phyloP scores from a whole-genome alignment of 2,329 filamentous ascomycete genomes.

The Cladobotryum protrusum region DNA sequence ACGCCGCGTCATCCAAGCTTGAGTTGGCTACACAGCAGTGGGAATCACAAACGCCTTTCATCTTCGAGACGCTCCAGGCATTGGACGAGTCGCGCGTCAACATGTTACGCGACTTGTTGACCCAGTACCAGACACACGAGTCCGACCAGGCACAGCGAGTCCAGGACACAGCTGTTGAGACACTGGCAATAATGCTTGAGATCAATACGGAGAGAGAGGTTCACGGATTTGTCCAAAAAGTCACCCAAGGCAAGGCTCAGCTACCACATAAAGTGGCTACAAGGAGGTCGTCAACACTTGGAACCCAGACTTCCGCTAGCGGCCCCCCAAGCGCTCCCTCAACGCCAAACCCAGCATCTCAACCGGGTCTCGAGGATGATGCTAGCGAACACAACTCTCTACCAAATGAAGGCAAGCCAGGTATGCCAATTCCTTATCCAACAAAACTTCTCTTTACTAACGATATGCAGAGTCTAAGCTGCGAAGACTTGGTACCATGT shows the following conservation, averaged over 20 bases:
- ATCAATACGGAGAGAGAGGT: slow-evolving; percentile 85
- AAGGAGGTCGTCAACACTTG: slow-evolving; percentile 32
- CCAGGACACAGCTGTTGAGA: slow-evolving; percentile 68
- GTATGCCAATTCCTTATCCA: slow-evolving; percentile 16
- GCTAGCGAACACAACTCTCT: slow-evolving; percentile 39
- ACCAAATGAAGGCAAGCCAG: slow-evolving; percentile 31
- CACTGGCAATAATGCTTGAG: slow-evolving; percentile 76
- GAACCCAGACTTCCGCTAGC: slow-evolving; percentile 8
- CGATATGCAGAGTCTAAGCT: slow-evolving; percentile 44
- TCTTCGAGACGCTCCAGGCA: slow-evolving; percentile 88
- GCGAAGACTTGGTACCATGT: slow-evolving; percentile 62
- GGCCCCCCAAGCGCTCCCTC: slow-evolving; percentile 11
- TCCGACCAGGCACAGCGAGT: slow-evolving; percentile 76
- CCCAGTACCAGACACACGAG: slow-evolving; percentile 89
- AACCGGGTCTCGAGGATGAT: slow-evolving; percentile 19
- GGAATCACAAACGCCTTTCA: slow-evolving; percentile 90
- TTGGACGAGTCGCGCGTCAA: slow-evolving; percentile 86
- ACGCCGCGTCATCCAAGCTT: slow-evolving; percentile 64
- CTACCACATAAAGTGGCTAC: slow-evolving; percentile 35
- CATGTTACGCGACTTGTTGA: slow-evolving; percentile 82
- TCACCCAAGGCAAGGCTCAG: slow-evolving; percentile 34
- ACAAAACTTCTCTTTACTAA: background rate
- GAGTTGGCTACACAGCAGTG: slow-evolving; percentile 79
- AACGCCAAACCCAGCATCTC: slow-evolving; percentile 6
- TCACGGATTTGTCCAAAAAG: slow-evolving; percentile 54